Evolutionary conservation across 176 grass and related monocot species (phyloP).

Genomic region (Carex littledalei): DNA sequence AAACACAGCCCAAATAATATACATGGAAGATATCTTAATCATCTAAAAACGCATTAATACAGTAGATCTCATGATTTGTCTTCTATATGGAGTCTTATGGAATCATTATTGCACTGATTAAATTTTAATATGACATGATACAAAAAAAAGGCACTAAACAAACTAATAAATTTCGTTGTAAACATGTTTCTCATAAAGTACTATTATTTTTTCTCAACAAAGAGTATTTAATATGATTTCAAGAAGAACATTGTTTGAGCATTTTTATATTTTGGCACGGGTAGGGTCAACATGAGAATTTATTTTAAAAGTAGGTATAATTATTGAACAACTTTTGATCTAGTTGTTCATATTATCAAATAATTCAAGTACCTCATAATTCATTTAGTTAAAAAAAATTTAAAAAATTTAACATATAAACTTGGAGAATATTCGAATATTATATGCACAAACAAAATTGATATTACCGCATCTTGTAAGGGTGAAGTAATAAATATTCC

Average conservation of each 20-base stretch:
- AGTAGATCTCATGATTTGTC: too few species aligned
- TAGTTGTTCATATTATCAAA: neutral
- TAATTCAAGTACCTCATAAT: neutral
- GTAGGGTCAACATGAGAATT: neutral
- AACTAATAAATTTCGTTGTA: too few species aligned
- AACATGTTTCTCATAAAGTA: neutral
- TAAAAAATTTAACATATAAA: neutral
- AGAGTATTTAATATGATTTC: neutral
- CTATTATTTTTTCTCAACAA: neutral
- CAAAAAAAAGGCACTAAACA: too few species aligned
- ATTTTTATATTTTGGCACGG: neutral
- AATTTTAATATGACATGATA: too few species aligned
- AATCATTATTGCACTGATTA: too few species aligned
- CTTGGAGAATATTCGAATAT: neutral
- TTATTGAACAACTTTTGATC: neutral
- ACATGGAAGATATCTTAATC: too few species aligned
- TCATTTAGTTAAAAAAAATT: neutral
- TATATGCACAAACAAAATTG: neutral
- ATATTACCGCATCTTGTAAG: neutral
- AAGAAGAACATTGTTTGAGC: neutral
- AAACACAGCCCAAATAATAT: too few species aligned
- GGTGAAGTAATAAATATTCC: slow-evolving; percentile 6
- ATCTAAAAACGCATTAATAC: too few species aligned
- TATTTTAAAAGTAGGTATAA: neutral
- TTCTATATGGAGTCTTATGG: too few species aligned